phyloP scores from a whole-genome alignment of 352 stramenopile species.

The Phytophthora syringae region DNA sequence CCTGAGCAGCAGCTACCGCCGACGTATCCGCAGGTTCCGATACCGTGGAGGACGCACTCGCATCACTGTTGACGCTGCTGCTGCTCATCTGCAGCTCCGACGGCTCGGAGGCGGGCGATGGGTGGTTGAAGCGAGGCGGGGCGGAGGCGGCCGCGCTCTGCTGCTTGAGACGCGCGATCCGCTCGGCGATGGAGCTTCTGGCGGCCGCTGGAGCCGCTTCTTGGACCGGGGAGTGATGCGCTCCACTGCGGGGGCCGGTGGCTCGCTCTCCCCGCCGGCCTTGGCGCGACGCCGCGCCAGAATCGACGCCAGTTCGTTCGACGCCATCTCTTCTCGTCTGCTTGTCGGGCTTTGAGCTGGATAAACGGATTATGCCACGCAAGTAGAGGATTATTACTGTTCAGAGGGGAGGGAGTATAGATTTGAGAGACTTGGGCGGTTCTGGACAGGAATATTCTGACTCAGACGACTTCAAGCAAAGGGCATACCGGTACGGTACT shows the following conservation, averaged over 20 bases:
- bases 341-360: conserved; percentile 26
- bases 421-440: background rate
- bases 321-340: conserved; percentile 61
- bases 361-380: conserved; percentile 25
- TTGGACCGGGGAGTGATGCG: conserved; percentile 19
- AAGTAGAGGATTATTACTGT: background rate
- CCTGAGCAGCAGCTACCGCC: conserved; percentile 40
- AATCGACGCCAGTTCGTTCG: conserved; percentile 86
- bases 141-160: conserved; percentile 55
- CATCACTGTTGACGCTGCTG: conserved; percentile 24
- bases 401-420: background rate
- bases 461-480: conserved; percentile 14
- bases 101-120: conserved; percentile 16
- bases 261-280: conserved; percentile 50
- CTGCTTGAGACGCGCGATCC: conserved; percentile 76
- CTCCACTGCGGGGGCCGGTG: conserved; percentile 38
- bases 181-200: conserved; percentile 73
- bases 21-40: conserved; percentile 35
- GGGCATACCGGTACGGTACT: conserved; percentile 1
- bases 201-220: conserved; percentile 26
- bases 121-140: conserved; percentile 35
- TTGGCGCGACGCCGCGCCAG: conserved; percentile 80
- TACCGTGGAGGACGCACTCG: conserved; percentile 17
- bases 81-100: conserved; percentile 15
- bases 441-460: conserved; percentile 17